Evolutionary conservation across 345 rosid genomes (phyloP), one percentile per base, ranked within the genome.

Genomic region (Acer campestre): DNA sequence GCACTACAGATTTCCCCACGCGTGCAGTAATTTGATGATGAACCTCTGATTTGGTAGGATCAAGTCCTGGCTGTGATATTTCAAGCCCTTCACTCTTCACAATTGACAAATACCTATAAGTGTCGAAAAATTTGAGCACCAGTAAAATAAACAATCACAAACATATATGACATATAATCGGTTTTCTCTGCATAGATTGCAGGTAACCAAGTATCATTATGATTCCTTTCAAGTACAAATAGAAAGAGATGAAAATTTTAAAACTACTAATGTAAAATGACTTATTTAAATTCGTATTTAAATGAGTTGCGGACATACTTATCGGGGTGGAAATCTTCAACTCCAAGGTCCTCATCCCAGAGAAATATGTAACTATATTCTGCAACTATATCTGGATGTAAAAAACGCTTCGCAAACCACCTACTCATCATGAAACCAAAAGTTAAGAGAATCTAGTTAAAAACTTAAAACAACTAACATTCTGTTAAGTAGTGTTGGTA

Each of bases 391-490:
- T 86, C 92, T 22, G 95, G 95, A 80, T 91, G 93, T 80, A 91
- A 81, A 85, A 91, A 91, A 58, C 93, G 90, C 83, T 91, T 91
- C n/a, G 95, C 95, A 78, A 89, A 91, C 95, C 95, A 91, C 95
- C 95, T 91, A 79, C 35, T 29, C 71, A 65, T 16, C 70, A 13
- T 17, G 31, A 68, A 65, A 81, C 25, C 42, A 31, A 78, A 20
- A 48, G 49, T 23, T 40, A 29, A 12, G 51, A 25, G 51, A 67
- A 61, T 70, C 64, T 35, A 59, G 25, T 71, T 16, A 75, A 49
- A 58, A 58, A 59, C 11, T 71, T 16, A 75, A 49, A 58, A 58
- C 10, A 63, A 61, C 18, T 62, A 68, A 71, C 0, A 12, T 75
- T 70, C 69, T 29, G 13, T 17, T 12, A 67, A 74, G 20, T 62